Conservation (phyloP, 1,284 basidiomycete genomes). For the Schizophyllum commune region DNA sequence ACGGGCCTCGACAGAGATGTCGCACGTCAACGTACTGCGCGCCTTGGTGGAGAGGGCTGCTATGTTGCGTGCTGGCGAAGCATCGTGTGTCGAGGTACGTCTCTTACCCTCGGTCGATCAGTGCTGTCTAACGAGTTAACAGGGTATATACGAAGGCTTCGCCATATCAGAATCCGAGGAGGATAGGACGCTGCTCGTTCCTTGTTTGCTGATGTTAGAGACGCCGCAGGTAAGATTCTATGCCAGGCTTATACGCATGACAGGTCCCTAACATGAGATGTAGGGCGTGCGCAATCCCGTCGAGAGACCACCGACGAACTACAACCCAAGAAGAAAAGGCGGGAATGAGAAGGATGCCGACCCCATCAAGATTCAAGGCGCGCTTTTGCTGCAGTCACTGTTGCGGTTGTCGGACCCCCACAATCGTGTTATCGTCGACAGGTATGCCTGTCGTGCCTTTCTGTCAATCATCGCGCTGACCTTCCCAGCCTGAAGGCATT, state of each 20-base stretch:
- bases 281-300: background rate
- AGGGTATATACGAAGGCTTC: conserved; percentile 61
- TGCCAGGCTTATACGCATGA: background rate
- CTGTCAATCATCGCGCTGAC: background rate
- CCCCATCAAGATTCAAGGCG: conserved; percentile 79
- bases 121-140: conserved; percentile 1
- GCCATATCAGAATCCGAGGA: conserved; percentile 37
- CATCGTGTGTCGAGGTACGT: conserved; percentile 41
- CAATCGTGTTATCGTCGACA: conserved; percentile 59
- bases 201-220: conserved; percentile 59
- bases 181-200: conserved; percentile 44
- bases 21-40: conserved; percentile 46
- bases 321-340: conserved; percentile 11
- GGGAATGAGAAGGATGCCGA: conserved; percentile 12
- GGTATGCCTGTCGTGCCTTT: conserved; percentile 33
- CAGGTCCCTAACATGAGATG: background rate
- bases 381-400: conserved; percentile 76
- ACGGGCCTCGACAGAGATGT: conserved; percentile 45
- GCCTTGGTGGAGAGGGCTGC: conserved; percentile 65
- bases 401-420: conserved; percentile 60
- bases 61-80: conserved; percentile 33
- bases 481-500: conserved; percentile 51
- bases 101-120: conserved; percentile 2
- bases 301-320: background rate
- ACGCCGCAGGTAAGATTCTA: conserved; percentile 38